A percentile compares a stretch with the other conserved stretches of the same genome.
Evolutionary conservation across 257 asterid species (phyloP).

Genomic region (Salvia rosmarinus): DNA sequence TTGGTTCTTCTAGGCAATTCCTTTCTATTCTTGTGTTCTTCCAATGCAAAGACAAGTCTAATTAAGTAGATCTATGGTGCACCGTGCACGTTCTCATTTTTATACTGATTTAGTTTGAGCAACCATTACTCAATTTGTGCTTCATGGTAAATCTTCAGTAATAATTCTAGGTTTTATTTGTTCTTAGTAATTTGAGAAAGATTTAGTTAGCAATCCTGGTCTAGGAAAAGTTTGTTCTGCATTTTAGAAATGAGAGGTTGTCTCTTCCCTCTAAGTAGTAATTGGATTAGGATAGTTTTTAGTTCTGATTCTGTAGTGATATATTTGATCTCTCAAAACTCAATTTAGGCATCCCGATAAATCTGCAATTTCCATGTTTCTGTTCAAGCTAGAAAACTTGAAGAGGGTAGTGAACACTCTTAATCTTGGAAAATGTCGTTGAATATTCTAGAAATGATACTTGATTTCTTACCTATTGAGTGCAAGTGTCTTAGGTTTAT

Average conservation of each 20-base stretch:
- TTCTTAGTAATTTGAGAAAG: constrained; percentile 4
- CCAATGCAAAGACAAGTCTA: neutral
- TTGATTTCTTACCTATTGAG: no score
- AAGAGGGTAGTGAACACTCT: neutral
- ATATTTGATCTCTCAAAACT: neutral
- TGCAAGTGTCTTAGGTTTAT: no score
- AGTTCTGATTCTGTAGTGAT: constrained; percentile 9
- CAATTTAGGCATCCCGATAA: neutral
- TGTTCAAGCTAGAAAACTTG: constrained; percentile 4
- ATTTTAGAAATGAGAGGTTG: neutral
- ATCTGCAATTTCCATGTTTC: neutral
- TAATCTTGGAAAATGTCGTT: neutral
- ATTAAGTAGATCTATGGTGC: neutral
- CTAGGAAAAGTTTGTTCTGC: neutral
- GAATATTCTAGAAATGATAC: neutral
- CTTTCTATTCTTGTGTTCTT: constrained; percentile 10
- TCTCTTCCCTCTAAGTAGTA: neutral
- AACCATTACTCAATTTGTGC: neutral
- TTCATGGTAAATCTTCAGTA: neutral
- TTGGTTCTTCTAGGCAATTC: constrained; percentile 31
- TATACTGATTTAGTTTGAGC: constrained; percentile 4
- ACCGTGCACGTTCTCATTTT: neutral
- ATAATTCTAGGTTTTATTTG: neutral
- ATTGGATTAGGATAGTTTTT: neutral
- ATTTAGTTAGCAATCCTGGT: neutral